Conservation (phyloP, 768 basidiomycete genomes). For the Rhodotorula taiwanensis region DNA sequence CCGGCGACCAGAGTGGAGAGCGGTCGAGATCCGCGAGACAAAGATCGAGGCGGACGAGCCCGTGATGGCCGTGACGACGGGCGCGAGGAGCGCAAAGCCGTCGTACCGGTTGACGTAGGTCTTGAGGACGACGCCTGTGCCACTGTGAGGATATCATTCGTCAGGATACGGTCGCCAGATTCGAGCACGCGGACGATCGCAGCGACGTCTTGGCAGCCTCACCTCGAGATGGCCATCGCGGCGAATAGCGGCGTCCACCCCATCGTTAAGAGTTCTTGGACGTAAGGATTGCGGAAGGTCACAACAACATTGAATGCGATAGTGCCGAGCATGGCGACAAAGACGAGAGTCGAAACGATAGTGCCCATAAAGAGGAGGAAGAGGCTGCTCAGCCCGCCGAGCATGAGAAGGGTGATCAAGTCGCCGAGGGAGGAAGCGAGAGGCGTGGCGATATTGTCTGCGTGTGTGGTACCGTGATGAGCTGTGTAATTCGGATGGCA, state of each 20-base stretch:
- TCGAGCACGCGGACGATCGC: background rate
- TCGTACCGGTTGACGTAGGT: constrained; percentile 77
- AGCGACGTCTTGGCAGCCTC: background rate
- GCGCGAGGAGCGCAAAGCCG: constrained; percentile 77
- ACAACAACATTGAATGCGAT: constrained; percentile 54
- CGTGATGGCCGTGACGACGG: constrained; percentile 81
- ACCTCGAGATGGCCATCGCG: constrained; percentile 62
- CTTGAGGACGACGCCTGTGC: constrained; percentile 85
- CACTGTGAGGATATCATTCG: constrained; percentile 51
- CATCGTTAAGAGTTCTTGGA: constrained; percentile 63
- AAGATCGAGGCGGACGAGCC: constrained; percentile 86
- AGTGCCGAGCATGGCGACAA: constrained; percentile 50
- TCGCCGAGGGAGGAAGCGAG: constrained; percentile 89
- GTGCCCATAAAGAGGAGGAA: constrained; percentile 37
- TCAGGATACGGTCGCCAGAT: too few species aligned
- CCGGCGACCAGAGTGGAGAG: constrained; percentile 56
- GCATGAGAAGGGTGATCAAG: constrained; percentile 74
- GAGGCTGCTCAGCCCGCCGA: constrained; percentile 51
- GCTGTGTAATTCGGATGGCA: background rate
- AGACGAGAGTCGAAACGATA: constrained; percentile 56
- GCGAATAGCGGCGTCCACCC: constrained; percentile 87
- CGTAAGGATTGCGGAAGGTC: constrained; percentile 61
- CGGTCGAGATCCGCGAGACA: constrained; percentile 82
- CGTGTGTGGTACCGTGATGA: too few species aligned
- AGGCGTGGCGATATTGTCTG: constrained; percentile 93